phyloP scores from a whole-genome alignment of 192 early-diverging fungal genomes.

The Umbelopsis vinacea region DNA sequence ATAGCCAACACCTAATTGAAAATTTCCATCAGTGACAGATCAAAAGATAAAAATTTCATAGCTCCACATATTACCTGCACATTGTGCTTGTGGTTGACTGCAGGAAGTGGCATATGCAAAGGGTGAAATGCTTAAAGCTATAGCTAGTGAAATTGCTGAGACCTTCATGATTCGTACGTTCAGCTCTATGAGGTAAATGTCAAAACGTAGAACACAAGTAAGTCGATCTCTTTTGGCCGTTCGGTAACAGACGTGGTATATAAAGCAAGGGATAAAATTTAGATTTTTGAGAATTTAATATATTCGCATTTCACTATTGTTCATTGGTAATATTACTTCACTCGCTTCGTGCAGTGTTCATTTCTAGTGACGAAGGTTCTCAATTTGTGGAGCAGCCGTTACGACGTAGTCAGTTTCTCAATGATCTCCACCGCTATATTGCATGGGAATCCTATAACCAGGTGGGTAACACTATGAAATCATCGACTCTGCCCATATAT shows the following conservation, averaged over 20 bases:
- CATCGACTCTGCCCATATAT: too few species aligned
- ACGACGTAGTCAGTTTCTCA: constrained; percentile 2
- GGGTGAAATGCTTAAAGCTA: not conserved
- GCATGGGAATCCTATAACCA: too few species aligned
- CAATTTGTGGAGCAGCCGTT: not conserved
- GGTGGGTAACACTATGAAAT: too few species aligned
- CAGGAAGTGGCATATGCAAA: not conserved
- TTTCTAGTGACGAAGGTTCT: not conserved
- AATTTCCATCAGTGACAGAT: too few species aligned
- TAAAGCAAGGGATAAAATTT: not conserved
- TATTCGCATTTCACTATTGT: not conserved
- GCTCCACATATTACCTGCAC: not conserved
- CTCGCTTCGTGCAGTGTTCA: not conserved
- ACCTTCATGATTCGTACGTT: not conserved
- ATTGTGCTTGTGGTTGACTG: constrained; percentile 1
- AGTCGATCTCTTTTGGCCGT: not conserved
- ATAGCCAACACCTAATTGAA: not conserved
- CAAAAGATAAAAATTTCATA: too few species aligned
- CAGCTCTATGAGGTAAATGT: not conserved
- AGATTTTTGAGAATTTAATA: not conserved
- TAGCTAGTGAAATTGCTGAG: not conserved
- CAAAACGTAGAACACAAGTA: not conserved
- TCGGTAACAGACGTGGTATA: not conserved
- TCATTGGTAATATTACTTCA: not conserved
- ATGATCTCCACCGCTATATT: not conserved